These are phyloP conservation scores for Amanita subjunquillea DNA, from an alignment of 768 basidiomycete species.

Conservation along the genomic window DNA sequence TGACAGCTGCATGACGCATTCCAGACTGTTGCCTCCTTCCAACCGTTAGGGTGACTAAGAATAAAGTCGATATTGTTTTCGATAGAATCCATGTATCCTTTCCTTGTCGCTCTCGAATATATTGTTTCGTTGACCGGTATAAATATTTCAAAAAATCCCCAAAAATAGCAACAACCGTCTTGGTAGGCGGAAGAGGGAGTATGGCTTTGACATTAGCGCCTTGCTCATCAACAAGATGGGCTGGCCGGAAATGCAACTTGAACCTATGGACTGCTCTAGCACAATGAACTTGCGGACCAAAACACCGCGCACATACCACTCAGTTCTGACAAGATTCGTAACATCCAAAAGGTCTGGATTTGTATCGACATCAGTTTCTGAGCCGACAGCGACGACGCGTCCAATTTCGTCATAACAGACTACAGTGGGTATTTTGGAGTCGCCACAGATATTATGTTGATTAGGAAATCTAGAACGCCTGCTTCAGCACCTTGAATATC, in stretches of 20 bases:
- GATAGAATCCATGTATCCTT: conserved; percentile 24
- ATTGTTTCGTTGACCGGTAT: conserved; percentile 25
- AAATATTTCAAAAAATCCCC: conserved; percentile 39
- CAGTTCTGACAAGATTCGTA: not conserved
- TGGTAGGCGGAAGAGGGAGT: conserved; percentile 30
- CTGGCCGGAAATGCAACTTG: conserved; percentile 4
- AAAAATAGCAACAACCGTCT: conserved; percentile 30
- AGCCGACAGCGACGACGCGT: not conserved
- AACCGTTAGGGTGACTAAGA: conserved; percentile 45
- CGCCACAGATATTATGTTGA: not conserved
- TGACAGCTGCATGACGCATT: conserved; percentile 35
- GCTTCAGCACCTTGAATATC: not conserved
- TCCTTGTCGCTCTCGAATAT: conserved; percentile 34
- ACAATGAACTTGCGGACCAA: not conserved
- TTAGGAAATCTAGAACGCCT: not conserved
- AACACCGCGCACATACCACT: not conserved
- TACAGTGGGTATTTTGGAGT: conserved; percentile 5
- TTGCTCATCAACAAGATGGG: not conserved
- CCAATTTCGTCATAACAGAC: conserved; percentile 4
- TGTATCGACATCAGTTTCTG: conserved; percentile 1
- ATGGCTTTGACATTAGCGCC: conserved; percentile 8
- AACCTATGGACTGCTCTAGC: not conserved
- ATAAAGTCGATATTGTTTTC: conserved; percentile 31
- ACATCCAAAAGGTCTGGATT: not conserved
- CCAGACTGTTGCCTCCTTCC: conserved; percentile 42